A percentile compares a stretch with the other conserved stretches of the same genome.
Evolutionary conservation across 371 early-diverging fungal genomes (phyloP).

Genomic region (Nematocida parisii): DNA sequence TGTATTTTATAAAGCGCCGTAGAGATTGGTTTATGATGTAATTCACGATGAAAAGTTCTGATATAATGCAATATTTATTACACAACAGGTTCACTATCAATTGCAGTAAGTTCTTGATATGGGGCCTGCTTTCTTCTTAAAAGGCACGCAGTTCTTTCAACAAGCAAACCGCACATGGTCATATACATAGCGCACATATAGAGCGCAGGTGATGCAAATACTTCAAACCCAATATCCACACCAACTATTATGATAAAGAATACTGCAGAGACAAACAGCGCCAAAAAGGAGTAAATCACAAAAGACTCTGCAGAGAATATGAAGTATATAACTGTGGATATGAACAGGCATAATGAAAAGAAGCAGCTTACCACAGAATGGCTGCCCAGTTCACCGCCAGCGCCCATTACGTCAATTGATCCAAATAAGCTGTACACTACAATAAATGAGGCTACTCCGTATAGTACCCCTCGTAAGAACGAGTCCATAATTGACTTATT

Average conservation of each 20-base stretch:
- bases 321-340: constrained; percentile 43
- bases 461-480: constrained; percentile 16
- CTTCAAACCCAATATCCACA: constrained; percentile 40
- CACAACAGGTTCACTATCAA: too few species aligned
- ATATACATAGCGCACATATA: constrained; percentile 28
- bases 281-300: constrained; percentile 9
- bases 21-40: too few species aligned
- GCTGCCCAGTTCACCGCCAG: constrained; percentile 8
- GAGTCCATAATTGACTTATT: constrained; percentile 56
- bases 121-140: constrained; percentile 20
- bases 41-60: too few species aligned
- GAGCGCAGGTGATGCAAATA: constrained; percentile 26
- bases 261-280: not conserved
- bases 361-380: constrained; percentile 24
- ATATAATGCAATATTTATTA: too few species aligned
- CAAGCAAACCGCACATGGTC: not conserved
- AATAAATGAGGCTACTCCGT: constrained; percentile 39
- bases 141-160: constrained; percentile 11
- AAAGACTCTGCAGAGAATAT: constrained; percentile 38
- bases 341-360: constrained; percentile 48
- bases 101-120: too few species aligned
- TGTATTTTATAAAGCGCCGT: too few species aligned
- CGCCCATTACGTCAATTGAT: constrained; percentile 34
- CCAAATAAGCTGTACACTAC: constrained; percentile 45
- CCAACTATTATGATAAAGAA: constrained; percentile 44